phyloP scores from a whole-genome alignment of 2,329 filamentous ascomycete species.

The Xylariaceae sp. region DNA sequence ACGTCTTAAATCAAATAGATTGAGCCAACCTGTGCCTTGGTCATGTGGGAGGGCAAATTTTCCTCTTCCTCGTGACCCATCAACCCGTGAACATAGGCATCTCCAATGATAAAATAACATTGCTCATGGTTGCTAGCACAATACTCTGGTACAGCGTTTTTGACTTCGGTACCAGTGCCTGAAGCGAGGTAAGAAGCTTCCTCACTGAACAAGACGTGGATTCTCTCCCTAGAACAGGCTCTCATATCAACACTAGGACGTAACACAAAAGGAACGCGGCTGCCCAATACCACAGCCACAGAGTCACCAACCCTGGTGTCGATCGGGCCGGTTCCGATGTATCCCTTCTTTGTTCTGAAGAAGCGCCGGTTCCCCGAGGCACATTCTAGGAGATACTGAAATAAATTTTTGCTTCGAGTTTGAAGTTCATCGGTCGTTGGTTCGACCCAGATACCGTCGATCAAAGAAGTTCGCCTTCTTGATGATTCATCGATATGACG shows the following conservation, averaged over 20 bases:
- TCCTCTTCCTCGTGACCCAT: constrained; percentile 7
- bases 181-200: constrained; percentile 6
- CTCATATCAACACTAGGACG: constrained; percentile 4
- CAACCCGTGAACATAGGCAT: constrained; percentile 17
- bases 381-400: constrained; percentile 19
- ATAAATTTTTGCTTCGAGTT: constrained; percentile 13
- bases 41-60: no score
- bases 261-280: constrained; percentile 18
- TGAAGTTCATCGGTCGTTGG: constrained; percentile 6
- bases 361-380: constrained; percentile 17
- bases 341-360: constrained; percentile 15
- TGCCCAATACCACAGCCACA: constrained; percentile 14
- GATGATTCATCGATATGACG: constrained; percentile 7
- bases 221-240: constrained; percentile 7
- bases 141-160: not conserved
- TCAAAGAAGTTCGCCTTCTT: constrained; percentile 12
- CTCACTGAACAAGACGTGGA: constrained; percentile 12
- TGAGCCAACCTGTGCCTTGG: no score
- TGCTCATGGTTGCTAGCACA: constrained; percentile 8
- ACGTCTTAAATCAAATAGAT: no score
- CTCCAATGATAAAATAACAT: constrained; percentile 14
- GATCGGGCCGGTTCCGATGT: constrained; percentile 15
- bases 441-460: constrained; percentile 16
- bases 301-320: constrained; percentile 11
- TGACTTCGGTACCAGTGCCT: constrained; percentile 7